These are phyloP conservation scores for Eucalyptus regnans DNA, from an alignment of 345 rosid genomes.

Conservation along the genomic window DNA sequence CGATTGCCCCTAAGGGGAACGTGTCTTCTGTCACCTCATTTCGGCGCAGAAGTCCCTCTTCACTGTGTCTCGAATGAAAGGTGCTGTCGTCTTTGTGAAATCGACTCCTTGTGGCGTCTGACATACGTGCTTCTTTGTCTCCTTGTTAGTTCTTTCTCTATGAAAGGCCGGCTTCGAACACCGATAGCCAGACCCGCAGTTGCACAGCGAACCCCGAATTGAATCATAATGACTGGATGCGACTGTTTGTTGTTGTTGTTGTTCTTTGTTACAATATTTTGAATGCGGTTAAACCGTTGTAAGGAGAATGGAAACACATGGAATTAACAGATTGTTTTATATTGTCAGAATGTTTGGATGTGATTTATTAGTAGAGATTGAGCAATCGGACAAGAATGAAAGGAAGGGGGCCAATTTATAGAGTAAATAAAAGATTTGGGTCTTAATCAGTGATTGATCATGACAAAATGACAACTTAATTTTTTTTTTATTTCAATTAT, in stretches of 20 bases:
- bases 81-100: neutral
- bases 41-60: neutral
- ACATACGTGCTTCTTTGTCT: neutral
- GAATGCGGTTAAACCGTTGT: neutral
- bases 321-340: neutral
- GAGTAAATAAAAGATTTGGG: neutral
- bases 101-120: neutral
- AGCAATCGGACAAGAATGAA: neutral
- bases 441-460: neutral
- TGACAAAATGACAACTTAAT: neutral
- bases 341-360: neutral
- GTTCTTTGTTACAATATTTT: neutral
- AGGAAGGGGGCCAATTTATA: neutral
- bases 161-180: neutral
- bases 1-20: neutral
- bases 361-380: neutral
- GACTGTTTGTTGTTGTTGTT: neutral
- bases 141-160: neutral
- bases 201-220: neutral
- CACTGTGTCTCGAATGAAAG: neutral
- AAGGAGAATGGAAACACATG: neutral
- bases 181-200: neutral
- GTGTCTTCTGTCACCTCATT: neutral
- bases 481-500: neutral
- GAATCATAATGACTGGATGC: neutral